Evolutionary conservation across 2,329 filamentous ascomycete species (phyloP).

Genomic region (Pseudocercospora macadamiae): DNA sequence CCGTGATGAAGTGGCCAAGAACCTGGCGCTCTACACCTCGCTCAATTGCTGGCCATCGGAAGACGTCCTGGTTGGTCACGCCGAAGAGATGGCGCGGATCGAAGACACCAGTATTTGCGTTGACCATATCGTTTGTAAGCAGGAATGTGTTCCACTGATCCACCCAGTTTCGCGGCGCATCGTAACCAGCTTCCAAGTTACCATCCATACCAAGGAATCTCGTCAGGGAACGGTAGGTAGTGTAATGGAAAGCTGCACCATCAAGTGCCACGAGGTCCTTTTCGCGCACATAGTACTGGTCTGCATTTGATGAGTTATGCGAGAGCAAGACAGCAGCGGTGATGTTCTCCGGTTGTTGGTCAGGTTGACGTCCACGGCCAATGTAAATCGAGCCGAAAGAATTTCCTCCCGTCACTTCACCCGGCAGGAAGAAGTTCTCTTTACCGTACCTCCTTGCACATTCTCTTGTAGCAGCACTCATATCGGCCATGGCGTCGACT

Average conservation of each 20-base stretch:
- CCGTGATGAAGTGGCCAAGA: slow-evolving; percentile 60
- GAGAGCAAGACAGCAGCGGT: slow-evolving; percentile 52
- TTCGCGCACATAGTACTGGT: slow-evolving; percentile 56
- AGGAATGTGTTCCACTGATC: slow-evolving; percentile 60
- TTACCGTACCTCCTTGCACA: slow-evolving; percentile 62
- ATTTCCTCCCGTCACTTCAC: slow-evolving; percentile 64
- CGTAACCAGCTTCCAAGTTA: slow-evolving; percentile 56
- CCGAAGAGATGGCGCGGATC: slow-evolving; percentile 69
- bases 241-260: slow-evolving; percentile 64
- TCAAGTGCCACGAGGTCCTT: slow-evolving; percentile 57
- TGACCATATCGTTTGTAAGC: slow-evolving; percentile 61
- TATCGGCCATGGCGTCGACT: slow-evolving; percentile 61
- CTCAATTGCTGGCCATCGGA: slow-evolving; percentile 63
- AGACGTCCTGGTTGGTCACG: slow-evolving; percentile 67
- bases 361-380: slow-evolving; percentile 62
- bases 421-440: slow-evolving; percentile 63
- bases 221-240: slow-evolving; percentile 60
- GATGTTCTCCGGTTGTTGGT: slow-evolving; percentile 53
- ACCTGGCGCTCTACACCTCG: slow-evolving; percentile 59
- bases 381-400: slow-evolving; percentile 62
- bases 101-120: slow-evolving; percentile 62
- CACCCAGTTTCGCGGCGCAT: slow-evolving; percentile 56
- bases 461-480: slow-evolving; percentile 56
- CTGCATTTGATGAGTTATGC: slow-evolving; percentile 49
- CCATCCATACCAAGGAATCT: slow-evolving; percentile 63